Evolutionary conservation across 257 asterid genomes (phyloP).

Genomic region (Nicotiana attenuata): DNA sequence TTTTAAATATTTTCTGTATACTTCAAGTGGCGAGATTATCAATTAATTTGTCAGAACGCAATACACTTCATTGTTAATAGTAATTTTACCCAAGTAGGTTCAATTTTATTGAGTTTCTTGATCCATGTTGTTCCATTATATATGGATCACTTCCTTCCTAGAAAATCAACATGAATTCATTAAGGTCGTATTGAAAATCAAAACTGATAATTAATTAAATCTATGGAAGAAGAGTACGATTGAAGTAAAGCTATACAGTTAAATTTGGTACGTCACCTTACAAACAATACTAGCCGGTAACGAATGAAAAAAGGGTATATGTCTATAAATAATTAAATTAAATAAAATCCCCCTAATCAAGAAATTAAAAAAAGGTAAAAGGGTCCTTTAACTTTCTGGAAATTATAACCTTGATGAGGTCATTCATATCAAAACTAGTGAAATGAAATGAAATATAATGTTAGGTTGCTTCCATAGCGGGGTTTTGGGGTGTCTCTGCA

Average conservation of each 20-base stretch:
- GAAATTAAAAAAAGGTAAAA: background rate
- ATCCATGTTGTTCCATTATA: background rate
- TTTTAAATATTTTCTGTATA: no score
- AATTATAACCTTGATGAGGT: background rate
- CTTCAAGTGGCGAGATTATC: background rate
- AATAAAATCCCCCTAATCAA: background rate
- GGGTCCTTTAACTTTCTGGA: background rate
- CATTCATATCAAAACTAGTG: background rate
- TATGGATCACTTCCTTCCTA: background rate
- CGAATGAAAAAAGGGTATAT: background rate
- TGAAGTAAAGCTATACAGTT: background rate
- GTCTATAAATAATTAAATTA: background rate
- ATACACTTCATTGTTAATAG: background rate
- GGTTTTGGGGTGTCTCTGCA: constrained; percentile 3
- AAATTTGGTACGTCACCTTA: background rate
- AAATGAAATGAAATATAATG: constrained; percentile 17
- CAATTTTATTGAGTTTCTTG: background rate
- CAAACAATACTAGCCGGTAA: background rate
- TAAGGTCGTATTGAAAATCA: background rate
- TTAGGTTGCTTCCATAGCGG: constrained; percentile 16
- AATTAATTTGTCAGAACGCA: background rate
- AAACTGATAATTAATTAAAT: background rate
- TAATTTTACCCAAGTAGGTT: background rate
- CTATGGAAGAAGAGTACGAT: background rate
- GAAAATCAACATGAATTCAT: background rate